A percentile compares a stretch with the other conserved stretches of the same genome.
Conservation (phyloP, 257 asterid species). For the Nicotiana sylvestris region DNA sequence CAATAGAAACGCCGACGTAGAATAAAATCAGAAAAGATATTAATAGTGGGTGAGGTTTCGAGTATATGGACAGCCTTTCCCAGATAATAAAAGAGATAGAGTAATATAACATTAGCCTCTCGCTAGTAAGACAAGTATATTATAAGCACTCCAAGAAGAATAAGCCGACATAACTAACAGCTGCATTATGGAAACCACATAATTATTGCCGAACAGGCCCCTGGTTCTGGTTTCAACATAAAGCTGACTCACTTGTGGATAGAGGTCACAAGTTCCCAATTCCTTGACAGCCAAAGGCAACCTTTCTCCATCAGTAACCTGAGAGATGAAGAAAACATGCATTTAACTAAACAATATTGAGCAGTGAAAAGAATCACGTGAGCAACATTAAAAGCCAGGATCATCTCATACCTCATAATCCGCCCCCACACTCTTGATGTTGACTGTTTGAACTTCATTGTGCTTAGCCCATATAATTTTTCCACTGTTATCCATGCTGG, state of each 20-base stretch:
- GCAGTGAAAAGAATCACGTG: neutral
- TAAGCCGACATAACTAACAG: neutral
- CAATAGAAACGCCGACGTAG: neutral
- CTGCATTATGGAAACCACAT: neutral
- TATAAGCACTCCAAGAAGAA: constrained; percentile 4
- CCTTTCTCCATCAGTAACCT: constrained; percentile 97
- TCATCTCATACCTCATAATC: constrained; percentile 64
- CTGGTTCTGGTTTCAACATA: neutral
- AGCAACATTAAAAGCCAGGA: constrained; percentile 4
- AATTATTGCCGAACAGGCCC: neutral
- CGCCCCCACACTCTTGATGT: constrained; percentile 87
- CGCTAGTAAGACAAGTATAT: neutral
- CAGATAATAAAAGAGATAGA: too few species aligned
- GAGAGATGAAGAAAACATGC: constrained; percentile 18
- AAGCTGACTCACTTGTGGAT: constrained; percentile 73
- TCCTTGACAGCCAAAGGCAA: constrained; percentile 93
- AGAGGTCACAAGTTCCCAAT: constrained; percentile 96
- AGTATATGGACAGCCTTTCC: neutral
- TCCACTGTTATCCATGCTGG: constrained; percentile 96
- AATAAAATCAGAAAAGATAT: neutral
- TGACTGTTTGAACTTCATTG: constrained; percentile 96
- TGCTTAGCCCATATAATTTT: constrained; percentile 97
- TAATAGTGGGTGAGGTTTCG: neutral
- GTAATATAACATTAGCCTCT: neutral
- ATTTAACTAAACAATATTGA: constrained; percentile 10